Conservation (phyloP, 2,329 filamentous ascomycete genomes). For the Claviceps paspali region DNA sequence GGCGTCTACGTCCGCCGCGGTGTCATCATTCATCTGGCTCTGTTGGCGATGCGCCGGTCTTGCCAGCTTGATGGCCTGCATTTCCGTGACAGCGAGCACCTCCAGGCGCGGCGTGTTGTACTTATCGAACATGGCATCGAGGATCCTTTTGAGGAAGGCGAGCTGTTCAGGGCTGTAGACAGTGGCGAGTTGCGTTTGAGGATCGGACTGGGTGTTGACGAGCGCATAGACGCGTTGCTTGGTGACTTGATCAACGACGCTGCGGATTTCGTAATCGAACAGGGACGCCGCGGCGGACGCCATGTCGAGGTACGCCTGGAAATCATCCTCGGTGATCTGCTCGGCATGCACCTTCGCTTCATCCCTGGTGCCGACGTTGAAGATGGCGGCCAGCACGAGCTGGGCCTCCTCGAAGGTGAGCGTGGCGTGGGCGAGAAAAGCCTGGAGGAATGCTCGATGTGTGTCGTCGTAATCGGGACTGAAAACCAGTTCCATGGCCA, state of each 20-base stretch:
- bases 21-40: constrained; percentile 16
- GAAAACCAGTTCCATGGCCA: constrained; percentile 15
- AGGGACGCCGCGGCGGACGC: constrained; percentile 59
- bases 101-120: constrained; percentile 71
- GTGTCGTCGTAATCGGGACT: constrained; percentile 35
- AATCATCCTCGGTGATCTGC: constrained; percentile 52
- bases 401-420: constrained; percentile 63
- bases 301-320: constrained; percentile 52
- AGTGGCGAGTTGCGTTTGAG: constrained; percentile 75
- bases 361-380: constrained; percentile 34
- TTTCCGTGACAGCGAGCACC: constrained; percentile 64
- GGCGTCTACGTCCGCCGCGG: constrained; percentile 19
- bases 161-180: constrained; percentile 70
- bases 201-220: constrained; percentile 77
- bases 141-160: constrained; percentile 69
- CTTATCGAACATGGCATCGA: constrained; percentile 85
- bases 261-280: constrained; percentile 81
- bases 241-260: constrained; percentile 50
- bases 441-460: constrained; percentile 83
- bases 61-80: constrained; percentile 61
- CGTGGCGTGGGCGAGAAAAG: constrained; percentile 62
- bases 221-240: constrained; percentile 62
- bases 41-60: constrained; percentile 28
- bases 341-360: constrained; percentile 31
- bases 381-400: constrained; percentile 61